Conservation (phyloP, 148 eudicot species). For the Vaccinium myrtillus region DNA sequence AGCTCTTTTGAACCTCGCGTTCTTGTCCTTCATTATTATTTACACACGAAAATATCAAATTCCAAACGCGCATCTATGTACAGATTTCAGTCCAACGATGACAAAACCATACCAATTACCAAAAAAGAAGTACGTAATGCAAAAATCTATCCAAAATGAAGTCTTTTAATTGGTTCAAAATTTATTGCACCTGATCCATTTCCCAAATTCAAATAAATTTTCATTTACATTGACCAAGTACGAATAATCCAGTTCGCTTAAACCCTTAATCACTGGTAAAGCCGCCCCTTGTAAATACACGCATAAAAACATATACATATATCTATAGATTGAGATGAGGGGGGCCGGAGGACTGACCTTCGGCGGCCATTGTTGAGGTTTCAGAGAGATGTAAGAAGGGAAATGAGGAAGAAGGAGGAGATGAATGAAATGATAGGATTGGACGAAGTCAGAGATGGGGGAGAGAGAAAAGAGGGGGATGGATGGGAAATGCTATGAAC, state of each 20-base stretch:
- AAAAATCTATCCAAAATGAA: too few species aligned
- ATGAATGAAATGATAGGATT: not conserved
- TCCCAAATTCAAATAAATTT: too few species aligned
- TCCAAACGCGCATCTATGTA: not conserved
- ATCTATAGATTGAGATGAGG: not conserved
- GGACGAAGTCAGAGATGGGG: not conserved
- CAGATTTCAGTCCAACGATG: too few species aligned
- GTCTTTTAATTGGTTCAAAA: too few species aligned
- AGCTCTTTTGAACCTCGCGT: constrained; percentile 77
- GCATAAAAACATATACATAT: not conserved
- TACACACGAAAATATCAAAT: not conserved
- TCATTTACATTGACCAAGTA: too few species aligned
- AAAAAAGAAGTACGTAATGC: too few species aligned
- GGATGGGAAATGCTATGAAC: constrained; percentile 29
- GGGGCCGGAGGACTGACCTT: constrained; percentile 26
- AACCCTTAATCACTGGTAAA: too few species aligned
- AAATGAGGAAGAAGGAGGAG: not conserved
- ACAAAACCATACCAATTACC: too few species aligned
- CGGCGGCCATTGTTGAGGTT: constrained; percentile 33
- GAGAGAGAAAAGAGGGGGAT: not conserved
- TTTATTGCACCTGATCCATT: too few species aligned
- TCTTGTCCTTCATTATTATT: constrained; percentile 44
- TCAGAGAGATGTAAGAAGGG: not conserved
- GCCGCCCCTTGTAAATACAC: not conserved
- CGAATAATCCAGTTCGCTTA: too few species aligned